phyloP scores from a whole-genome alignment of 805 yeast genomes.

The Phaffomyces thermotolerans region DNA sequence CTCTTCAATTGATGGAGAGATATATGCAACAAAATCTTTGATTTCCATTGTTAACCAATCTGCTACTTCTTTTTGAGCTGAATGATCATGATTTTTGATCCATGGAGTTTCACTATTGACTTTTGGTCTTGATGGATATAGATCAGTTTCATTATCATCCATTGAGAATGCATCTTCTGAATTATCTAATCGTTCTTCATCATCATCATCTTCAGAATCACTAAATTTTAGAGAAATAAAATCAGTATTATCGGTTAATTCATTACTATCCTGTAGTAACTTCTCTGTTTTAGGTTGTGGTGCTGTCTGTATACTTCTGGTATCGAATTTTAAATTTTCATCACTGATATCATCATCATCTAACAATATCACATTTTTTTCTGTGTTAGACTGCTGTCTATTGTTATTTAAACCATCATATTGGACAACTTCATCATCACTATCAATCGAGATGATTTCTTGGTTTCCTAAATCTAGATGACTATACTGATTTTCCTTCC shows the following conservation, averaged over 20 bases:
- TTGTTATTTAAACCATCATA: neutral
- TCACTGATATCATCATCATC: conserved; percentile 2
- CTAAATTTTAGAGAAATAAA: conserved; percentile 33
- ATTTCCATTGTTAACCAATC: conserved; percentile 87
- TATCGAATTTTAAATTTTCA: neutral
- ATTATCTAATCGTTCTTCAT: conserved; percentile 7
- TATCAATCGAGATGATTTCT: conserved; percentile 1
- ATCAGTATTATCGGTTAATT: conserved; percentile 32
- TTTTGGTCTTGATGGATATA: conserved; percentile 6
- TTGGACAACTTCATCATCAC: conserved; percentile 1
- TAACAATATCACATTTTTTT: neutral
- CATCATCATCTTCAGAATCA: conserved; percentile 24
- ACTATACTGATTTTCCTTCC: conserved; percentile 18
- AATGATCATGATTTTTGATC: conserved; percentile 73
- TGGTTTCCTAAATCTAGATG: conserved; percentile 5
- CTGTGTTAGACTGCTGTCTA: neutral
- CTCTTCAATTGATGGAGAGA: conserved; percentile 77
- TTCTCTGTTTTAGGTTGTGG: neutral
- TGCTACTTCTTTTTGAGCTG: conserved; percentile 66
- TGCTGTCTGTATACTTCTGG: conserved; percentile 1
- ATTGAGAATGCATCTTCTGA: conserved; percentile 23
- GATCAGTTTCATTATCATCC: conserved; percentile 20
- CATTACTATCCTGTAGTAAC: conserved; percentile 14
- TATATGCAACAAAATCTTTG: conserved; percentile 73
- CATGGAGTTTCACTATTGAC: conserved; percentile 49